Evolutionary conservation across 2,329 filamentous ascomycete species (phyloP).

Genomic region (Botryosphaeria agaves): DNA sequence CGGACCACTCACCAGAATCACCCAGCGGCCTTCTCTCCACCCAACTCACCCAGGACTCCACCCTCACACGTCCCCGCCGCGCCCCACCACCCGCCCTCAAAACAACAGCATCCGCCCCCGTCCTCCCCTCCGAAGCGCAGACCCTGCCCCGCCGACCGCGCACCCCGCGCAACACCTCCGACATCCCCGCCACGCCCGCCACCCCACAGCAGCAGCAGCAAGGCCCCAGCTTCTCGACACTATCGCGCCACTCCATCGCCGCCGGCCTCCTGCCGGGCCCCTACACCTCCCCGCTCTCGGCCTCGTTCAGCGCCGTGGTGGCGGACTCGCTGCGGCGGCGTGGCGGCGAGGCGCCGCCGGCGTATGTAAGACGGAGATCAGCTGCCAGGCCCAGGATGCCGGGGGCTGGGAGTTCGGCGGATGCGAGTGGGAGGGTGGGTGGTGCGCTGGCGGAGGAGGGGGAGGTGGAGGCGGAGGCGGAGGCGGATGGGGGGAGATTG

Average conservation of each 20-base stretch:
- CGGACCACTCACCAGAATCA: slow-evolving; percentile 2
- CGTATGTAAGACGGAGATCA: background rate
- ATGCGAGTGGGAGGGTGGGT: background rate
- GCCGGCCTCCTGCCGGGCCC: slow-evolving; percentile 31
- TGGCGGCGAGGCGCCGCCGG: slow-evolving; percentile 12
- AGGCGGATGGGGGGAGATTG: background rate
- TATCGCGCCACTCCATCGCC: background rate
- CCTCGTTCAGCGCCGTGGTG: slow-evolving; percentile 43
- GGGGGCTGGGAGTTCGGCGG: background rate
- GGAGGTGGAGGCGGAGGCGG: background rate
- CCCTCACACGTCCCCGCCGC: slow-evolving; percentile 14
- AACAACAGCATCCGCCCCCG: slow-evolving; percentile 12
- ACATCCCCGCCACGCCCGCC: background rate
- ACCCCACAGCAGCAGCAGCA: background rate
- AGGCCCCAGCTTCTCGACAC: background rate
- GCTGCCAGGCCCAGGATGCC: background rate
- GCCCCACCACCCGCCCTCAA: slow-evolving; percentile 13
- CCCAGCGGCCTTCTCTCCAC: slow-evolving; percentile 5
- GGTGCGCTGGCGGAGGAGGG: background rate
- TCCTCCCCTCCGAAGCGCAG: slow-evolving; percentile 6
- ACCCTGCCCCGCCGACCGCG: background rate
- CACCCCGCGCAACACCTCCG: slow-evolving; percentile 1
- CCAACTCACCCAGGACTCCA: too few relatives aligned
- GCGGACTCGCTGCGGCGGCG: slow-evolving; percentile 46
- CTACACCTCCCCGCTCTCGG: slow-evolving; percentile 41